Conservation (phyloP, 108 stramenopile species). For the Cyclotella baltica region DNA sequence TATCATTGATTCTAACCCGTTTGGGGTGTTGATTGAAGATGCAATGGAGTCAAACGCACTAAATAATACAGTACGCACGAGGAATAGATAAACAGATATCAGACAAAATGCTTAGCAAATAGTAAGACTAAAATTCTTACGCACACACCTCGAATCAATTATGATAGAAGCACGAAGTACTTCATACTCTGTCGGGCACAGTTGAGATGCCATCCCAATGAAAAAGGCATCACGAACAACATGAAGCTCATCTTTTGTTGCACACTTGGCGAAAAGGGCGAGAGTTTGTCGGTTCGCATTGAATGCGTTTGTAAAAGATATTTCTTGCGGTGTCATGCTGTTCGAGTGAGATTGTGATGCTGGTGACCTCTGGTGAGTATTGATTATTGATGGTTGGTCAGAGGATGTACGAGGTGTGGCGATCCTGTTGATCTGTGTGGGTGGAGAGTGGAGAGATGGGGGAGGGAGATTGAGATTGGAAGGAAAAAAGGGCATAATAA, state of each 20-base stretch:
- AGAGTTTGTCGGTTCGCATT: slow-evolving; percentile 64
- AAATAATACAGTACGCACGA: neutral
- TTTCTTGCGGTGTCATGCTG: slow-evolving; percentile 57
- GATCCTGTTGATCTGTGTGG: too few relatives aligned
- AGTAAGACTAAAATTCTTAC: neutral
- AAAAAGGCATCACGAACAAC: slow-evolving; percentile 67
- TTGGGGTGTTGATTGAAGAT: slow-evolving; percentile 32
- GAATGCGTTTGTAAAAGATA: slow-evolving; percentile 65
- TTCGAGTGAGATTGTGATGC: too few relatives aligned
- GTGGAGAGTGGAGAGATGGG: too few relatives aligned
- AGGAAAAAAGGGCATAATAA: too few relatives aligned
- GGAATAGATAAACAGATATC: neutral
- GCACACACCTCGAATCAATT: slow-evolving; percentile 39
- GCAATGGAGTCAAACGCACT: slow-evolving; percentile 40
- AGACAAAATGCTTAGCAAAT: neutral
- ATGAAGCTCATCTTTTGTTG: slow-evolving; percentile 57
- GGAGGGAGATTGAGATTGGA: too few relatives aligned
- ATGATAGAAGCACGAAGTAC: slow-evolving; percentile 40
- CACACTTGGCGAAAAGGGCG: slow-evolving; percentile 68
- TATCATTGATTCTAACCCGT: slow-evolving; percentile 50
- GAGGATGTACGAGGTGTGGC: too few relatives aligned
- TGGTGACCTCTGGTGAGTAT: too few relatives aligned
- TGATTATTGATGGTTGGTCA: too few relatives aligned
- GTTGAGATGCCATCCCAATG: slow-evolving; percentile 73
- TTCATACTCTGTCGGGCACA: slow-evolving; percentile 80